phyloP scores from a whole-genome alignment of 129 eudicot species.

The Flaveria bidentis region DNA sequence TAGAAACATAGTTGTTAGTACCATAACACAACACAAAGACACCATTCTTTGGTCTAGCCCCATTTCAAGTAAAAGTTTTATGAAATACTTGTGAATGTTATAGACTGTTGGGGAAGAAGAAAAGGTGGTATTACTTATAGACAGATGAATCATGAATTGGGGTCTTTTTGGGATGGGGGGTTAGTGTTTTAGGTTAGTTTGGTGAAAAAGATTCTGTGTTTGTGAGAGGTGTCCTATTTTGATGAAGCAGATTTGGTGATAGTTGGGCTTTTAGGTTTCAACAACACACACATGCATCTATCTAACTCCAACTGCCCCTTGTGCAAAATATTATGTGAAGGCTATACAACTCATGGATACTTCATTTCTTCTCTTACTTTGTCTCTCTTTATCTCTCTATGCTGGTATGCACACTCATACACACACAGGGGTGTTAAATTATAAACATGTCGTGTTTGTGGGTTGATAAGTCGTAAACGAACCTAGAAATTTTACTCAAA shows the following conservation, averaged over 20 bases:
- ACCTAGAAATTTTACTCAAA: background rate
- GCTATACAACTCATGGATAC: conserved; percentile 25
- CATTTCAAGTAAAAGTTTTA: conserved; percentile 14
- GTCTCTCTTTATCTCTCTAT: background rate
- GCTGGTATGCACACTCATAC: background rate
- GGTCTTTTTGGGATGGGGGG: conserved; percentile 9
- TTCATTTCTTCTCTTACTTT: conserved; percentile 20
- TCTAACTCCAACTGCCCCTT: conserved; percentile 43
- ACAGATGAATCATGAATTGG: conserved; percentile 17
- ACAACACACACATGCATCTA: conserved; percentile 33
- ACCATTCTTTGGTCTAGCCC: conserved; percentile 22
- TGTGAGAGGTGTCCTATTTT: conserved; percentile 23
- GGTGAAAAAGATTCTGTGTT: conserved; percentile 41
- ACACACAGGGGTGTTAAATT: background rate
- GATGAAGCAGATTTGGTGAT: conserved; percentile 30
- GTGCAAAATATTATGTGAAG: conserved; percentile 37
- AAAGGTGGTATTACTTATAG: conserved; percentile 40
- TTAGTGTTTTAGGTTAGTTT: conserved; percentile 50
- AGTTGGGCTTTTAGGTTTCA: conserved; percentile 36
- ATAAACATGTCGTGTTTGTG: background rate
- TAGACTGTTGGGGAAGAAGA: conserved; percentile 17
- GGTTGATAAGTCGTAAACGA: background rate
- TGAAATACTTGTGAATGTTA: conserved; percentile 12
- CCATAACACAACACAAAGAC: conserved; percentile 37
- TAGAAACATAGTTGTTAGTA: conserved; percentile 39